Conservation (phyloP, 2,329 filamentous ascomycete genomes). For the Canariomyces notabilis region DNA sequence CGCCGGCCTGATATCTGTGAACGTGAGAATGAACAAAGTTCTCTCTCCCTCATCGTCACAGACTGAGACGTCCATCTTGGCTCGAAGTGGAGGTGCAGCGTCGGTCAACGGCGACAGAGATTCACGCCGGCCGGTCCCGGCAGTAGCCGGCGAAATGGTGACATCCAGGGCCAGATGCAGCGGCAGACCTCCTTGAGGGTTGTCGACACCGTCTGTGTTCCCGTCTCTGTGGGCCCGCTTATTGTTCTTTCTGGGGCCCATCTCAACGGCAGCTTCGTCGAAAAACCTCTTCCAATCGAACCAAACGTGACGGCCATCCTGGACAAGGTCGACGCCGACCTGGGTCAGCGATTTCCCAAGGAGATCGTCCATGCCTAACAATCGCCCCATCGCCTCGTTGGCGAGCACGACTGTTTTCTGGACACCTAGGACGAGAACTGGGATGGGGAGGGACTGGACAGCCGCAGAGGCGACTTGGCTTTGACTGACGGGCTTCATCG, state of each 20-base stretch:
- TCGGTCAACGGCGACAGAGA: conserved; percentile 33
- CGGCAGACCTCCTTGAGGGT: conserved; percentile 23
- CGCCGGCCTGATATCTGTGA: conserved; percentile 54
- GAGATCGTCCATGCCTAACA: conserved; percentile 61
- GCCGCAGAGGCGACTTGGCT: conserved; percentile 60
- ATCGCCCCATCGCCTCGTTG: conserved; percentile 68
- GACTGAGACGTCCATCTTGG: conserved; percentile 72
- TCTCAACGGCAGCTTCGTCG: conserved; percentile 46
- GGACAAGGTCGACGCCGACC: conserved; percentile 67
- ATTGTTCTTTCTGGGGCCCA: conserved; percentile 27
- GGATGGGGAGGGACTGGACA: conserved; percentile 69
- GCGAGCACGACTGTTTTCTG: conserved; percentile 66
- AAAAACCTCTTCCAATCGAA: conserved; percentile 56
- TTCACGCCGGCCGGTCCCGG: conserved; percentile 37
- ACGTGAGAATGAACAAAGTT: conserved; percentile 69
- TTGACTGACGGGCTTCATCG: conserved; percentile 45
- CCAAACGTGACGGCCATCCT: conserved; percentile 59
- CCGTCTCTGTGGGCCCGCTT: too few relatives aligned
- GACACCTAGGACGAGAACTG: conserved; percentile 62
- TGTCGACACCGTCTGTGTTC: conserved; percentile 30
- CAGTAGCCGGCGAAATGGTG: conserved; percentile 50
- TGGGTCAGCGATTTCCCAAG: conserved; percentile 63
- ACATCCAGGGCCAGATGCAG: conserved; percentile 62
- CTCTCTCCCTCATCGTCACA: conserved; percentile 65
- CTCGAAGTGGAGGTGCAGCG: conserved; percentile 45